Base-by-base conservation (phyloP, 1,139 yeast genomes). In the Candida labiduridarum region DNA sequence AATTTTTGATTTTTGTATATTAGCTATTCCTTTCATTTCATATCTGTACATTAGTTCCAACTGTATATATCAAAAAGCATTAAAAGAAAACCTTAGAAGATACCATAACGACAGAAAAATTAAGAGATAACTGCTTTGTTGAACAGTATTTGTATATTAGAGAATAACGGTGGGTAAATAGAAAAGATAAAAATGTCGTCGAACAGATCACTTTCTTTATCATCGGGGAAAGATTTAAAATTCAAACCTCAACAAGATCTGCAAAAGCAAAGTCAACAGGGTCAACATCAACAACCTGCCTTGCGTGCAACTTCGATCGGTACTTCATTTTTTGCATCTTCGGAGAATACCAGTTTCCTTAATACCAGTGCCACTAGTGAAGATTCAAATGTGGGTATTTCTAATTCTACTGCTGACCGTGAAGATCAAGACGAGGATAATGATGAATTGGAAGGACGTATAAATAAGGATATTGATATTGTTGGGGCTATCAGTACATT, bases 401-500 rank as follows among this genome's bases (percentile, higher is more conserved):
- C n/a, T n/a, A n/a, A n/a, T n/a, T n/a, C n/a, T n/a, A n/a, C n/a
- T n/a, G n/a, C n/a, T n/a, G n/a, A 27, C 11, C 6, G 9, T 30
- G 40, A 31, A 33, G 44, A 44, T 8, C 41, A 43, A 31, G 48
- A 44, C 15, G 43, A 29, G 1, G 48, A 10, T 1, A 35, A 31
- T 18, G 34, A 33, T 31, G 47, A 27, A 11, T 51, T 42, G 7
- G 43, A 42, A 4, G 41, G 35, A 2, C 22, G 29, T 7, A n/a
- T 16, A 12, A 30, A n/a, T 22, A 46, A 47, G 42, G 64, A 66
- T 42, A 66, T 74, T 56, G 79, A 74, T 51, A 72, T 75, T 38
- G 78, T 75, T 33, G 79, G 76, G 7, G 78, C 79, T 8, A 62
- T 75, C 41, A 71, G 69, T 41, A 72, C 67, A 45, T 66, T 76